These are phyloP conservation scores for Solidago caesia DNA, from an alignment of 129 eudicot genomes.

Conservation along the genomic window DNA sequence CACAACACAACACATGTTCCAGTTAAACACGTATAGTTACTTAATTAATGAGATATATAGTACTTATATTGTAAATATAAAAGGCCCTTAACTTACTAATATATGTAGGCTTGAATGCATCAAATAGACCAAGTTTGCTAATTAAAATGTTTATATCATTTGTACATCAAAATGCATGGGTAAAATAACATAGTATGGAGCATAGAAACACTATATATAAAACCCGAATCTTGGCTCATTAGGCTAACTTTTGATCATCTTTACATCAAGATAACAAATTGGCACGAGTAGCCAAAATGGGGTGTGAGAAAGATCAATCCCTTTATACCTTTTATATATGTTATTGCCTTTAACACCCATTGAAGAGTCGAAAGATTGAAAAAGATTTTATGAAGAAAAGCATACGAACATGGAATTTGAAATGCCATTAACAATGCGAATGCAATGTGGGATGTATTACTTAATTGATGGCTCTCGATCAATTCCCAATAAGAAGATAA, in stretches of 20 bases:
- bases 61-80: too few relatives aligned
- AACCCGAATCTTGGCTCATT: slow-evolving; percentile 17
- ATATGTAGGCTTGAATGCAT: too few relatives aligned
- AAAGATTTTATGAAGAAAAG: slow-evolving; percentile 19
- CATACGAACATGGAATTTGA: slow-evolving; percentile 16
- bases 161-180: background rate
- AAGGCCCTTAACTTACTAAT: too few relatives aligned
- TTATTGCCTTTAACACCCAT: slow-evolving; percentile 26
- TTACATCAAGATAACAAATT: slow-evolving; percentile 39
- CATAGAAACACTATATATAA: slow-evolving; percentile 11
- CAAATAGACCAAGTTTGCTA: too few relatives aligned
- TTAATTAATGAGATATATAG: too few relatives aligned
- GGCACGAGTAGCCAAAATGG: slow-evolving; percentile 19
- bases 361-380: slow-evolving; percentile 15
- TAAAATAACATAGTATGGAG: slow-evolving; percentile 9
- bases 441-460: background rate
- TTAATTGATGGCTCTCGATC: background rate
- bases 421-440: slow-evolving; percentile 19
- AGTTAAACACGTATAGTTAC: too few relatives aligned
- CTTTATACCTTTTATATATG: slow-evolving; percentile 29
- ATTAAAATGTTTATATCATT: too few relatives aligned
- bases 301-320: slow-evolving; percentile 27
- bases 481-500: slow-evolving; percentile 1
- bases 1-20: too few relatives aligned
- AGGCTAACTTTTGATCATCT: slow-evolving; percentile 34